These are phyloP conservation scores for Colletotrichum lini DNA, from an alignment of 2,329 filamentous ascomycete species.

Conservation along the genomic window DNA sequence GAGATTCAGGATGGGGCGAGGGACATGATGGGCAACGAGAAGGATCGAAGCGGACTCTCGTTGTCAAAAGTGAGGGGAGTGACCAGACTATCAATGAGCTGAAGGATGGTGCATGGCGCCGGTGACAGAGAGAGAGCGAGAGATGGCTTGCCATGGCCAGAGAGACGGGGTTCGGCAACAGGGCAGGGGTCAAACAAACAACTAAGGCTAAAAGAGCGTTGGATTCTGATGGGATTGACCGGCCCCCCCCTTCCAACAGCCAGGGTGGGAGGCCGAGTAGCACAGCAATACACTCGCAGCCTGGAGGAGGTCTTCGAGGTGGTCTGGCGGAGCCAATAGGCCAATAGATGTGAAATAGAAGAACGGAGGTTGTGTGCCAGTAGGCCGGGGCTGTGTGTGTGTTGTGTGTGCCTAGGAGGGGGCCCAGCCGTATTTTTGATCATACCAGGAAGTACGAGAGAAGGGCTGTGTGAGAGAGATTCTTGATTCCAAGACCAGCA, in stretches of 20 bases:
- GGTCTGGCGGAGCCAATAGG: slow-evolving; percentile 36
- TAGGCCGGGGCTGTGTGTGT: slow-evolving; percentile 18
- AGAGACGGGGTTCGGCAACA: slow-evolving; percentile 28
- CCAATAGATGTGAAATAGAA: slow-evolving; percentile 21
- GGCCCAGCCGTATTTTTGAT: slow-evolving; percentile 11
- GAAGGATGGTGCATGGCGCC: slow-evolving; percentile 22
- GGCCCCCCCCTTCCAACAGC: not conserved
- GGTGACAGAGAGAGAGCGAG: slow-evolving; percentile 14
- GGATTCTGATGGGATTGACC: slow-evolving; percentile 18
- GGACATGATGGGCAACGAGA: slow-evolving; percentile 19
- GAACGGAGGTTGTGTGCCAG: slow-evolving; percentile 24
- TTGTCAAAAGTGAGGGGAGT: slow-evolving; percentile 34
- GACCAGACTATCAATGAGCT: slow-evolving; percentile 40
- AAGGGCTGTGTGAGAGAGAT: not conserved
- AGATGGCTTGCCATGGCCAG: slow-evolving; percentile 13
- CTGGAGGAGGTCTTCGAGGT: slow-evolving; percentile 31
- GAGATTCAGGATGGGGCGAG: not conserved
- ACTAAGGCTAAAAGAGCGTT: slow-evolving; percentile 11
- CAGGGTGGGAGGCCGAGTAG: slow-evolving; percentile 5
- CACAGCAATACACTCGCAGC: slow-evolving; percentile 29
- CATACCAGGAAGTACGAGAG: not conserved
- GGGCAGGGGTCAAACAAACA: slow-evolving; percentile 25
- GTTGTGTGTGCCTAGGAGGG: slow-evolving; percentile 22
- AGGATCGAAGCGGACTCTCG: slow-evolving; percentile 4
- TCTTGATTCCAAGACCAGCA: not conserved